Conservation (phyloP, 75 land plant genomes). For the Pinus tabuliformis region DNA sequence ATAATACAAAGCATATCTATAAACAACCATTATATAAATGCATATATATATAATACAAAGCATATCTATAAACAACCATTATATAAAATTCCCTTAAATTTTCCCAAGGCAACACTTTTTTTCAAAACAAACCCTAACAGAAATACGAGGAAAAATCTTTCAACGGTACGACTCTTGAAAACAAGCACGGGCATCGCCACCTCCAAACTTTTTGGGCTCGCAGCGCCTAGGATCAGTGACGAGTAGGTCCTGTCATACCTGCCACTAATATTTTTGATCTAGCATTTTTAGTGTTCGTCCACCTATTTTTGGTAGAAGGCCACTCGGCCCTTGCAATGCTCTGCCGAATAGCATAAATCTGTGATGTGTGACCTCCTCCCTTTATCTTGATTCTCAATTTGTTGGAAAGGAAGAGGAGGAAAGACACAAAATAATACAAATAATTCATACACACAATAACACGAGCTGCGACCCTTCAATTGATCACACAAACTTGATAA, state of each 20-base stretch:
- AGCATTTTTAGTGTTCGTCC: slow-evolving; percentile 67
- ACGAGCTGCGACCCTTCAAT: too few relatives aligned
- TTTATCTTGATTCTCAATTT: slow-evolving; percentile 59
- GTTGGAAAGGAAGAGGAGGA: too few relatives aligned
- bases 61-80: too few relatives aligned
- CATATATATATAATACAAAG: too few relatives aligned
- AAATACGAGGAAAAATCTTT: not conserved
- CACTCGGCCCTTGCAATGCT: slow-evolving; percentile 69
- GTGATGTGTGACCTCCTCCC: slow-evolving; percentile 68
- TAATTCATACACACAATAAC: too few relatives aligned
- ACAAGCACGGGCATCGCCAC: slow-evolving; percentile 75
- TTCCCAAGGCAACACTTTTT: too few relatives aligned
- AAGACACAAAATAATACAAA: too few relatives aligned
- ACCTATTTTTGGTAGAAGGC: slow-evolving; percentile 69
- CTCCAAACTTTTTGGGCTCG: slow-evolving; percentile 81
- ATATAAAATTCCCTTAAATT: too few relatives aligned
- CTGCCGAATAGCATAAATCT: slow-evolving; percentile 76
- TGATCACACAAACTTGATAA: too few relatives aligned
- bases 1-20: too few relatives aligned
- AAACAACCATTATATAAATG: too few relatives aligned
- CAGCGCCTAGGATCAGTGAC: slow-evolving; percentile 71
- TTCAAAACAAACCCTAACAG: not conserved
- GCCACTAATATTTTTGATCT: slow-evolving; percentile 51
- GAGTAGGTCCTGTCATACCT: slow-evolving; percentile 70
- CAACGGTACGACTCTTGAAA: slow-evolving; percentile 87